A percentile compares a stretch with the other conserved stretches of the same genome.
Evolutionary conservation across 2,329 filamentous ascomycete species (phyloP).

Genomic region (Furcasterigmium furcatum): DNA sequence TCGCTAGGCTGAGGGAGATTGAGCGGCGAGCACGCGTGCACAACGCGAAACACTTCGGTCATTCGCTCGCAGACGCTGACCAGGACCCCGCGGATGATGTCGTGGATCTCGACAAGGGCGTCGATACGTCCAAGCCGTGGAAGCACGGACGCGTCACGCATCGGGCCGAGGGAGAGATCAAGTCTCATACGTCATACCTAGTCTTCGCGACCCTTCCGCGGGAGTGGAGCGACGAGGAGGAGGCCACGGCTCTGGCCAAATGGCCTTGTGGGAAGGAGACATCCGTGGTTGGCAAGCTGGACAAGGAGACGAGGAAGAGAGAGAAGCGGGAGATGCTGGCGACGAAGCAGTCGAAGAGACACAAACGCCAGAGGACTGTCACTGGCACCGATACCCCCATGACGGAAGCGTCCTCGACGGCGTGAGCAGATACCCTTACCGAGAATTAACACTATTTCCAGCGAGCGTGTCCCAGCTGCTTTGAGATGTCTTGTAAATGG

Average conservation of each 20-base stretch:
- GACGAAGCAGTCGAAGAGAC: slow-evolving; percentile 39
- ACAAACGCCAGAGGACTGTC: slow-evolving; percentile 13
- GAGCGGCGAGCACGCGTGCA: slow-evolving; percentile 67
- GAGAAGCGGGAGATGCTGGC: slow-evolving; percentile 52
- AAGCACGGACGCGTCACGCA: slow-evolving; percentile 77
- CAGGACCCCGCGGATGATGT: slow-evolving; percentile 14
- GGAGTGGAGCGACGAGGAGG: slow-evolving; percentile 81
- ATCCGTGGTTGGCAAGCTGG: slow-evolving; percentile 48
- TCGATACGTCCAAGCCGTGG: slow-evolving; percentile 50
- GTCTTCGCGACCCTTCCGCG: slow-evolving; percentile 88
- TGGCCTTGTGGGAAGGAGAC: slow-evolving; percentile 59
- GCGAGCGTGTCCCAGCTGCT: too few species aligned
- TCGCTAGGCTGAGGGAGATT: slow-evolving; percentile 69
- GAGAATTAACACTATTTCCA: too few species aligned
- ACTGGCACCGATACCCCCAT: background rate
- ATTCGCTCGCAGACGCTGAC: slow-evolving; percentile 38
- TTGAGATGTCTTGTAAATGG: too few species aligned
- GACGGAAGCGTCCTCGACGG: background rate
- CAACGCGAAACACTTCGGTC: slow-evolving; percentile 39
- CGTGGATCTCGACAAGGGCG: slow-evolving; percentile 16
- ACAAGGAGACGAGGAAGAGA: slow-evolving; percentile 52
- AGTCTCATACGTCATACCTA: slow-evolving; percentile 96
- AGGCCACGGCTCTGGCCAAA: slow-evolving; percentile 60
- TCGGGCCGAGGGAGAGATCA: slow-evolving; percentile 81
- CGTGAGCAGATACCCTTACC: background rate